These are phyloP conservation scores for Geosmithia morbida DNA, from an alignment of 2,329 filamentous ascomycete species.

Conservation along the genomic window DNA sequence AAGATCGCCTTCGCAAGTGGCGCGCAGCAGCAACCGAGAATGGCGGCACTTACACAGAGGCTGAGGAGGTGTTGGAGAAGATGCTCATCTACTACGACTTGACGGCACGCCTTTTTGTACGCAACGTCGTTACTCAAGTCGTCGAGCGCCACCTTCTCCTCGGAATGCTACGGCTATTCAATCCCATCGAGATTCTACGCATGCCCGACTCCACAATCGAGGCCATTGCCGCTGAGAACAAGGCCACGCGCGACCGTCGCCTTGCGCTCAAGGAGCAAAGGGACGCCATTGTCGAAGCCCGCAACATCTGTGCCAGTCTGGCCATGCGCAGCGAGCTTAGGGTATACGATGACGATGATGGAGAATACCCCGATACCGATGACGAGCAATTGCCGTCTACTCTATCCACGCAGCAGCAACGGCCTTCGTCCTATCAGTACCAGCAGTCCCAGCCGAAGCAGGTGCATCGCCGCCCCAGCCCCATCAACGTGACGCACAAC, in stretches of 20 bases:
- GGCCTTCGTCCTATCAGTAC: constrained; percentile 1
- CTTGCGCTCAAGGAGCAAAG: constrained; percentile 31
- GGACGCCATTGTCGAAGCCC: constrained; percentile 34
- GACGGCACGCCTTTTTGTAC: constrained; percentile 34
- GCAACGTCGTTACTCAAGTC: constrained; percentile 37
- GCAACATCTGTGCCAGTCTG: constrained; percentile 30
- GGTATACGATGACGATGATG: constrained; percentile 19
- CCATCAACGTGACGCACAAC: constrained; percentile 2
- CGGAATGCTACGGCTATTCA: constrained; percentile 36
- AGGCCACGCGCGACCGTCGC: constrained; percentile 34
- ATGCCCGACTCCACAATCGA: constrained; percentile 30
- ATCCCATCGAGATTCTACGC: constrained; percentile 33
- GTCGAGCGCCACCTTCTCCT: constrained; percentile 35
- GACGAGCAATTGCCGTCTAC: constrained; percentile 11
- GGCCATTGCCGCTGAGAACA: constrained; percentile 36
- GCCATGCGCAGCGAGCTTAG: constrained; percentile 38
- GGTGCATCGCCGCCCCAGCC: constrained; percentile 5
- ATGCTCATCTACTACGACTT: constrained; percentile 42
- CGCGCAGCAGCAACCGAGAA: constrained; percentile 25
- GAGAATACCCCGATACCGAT: constrained; percentile 15
- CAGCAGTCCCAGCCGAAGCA: constrained; percentile 6
- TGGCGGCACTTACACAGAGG: constrained; percentile 31
- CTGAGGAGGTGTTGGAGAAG: constrained; percentile 38
- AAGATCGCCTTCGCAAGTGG: constrained; percentile 33
- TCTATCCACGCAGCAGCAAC: constrained; percentile 1